Percentiles rank a stretch among this genome's conserved stretches.
phyloP scores from a whole-genome alignment of 768 basidiomycete genomes.

The Hydnomerulius pinastri region DNA sequence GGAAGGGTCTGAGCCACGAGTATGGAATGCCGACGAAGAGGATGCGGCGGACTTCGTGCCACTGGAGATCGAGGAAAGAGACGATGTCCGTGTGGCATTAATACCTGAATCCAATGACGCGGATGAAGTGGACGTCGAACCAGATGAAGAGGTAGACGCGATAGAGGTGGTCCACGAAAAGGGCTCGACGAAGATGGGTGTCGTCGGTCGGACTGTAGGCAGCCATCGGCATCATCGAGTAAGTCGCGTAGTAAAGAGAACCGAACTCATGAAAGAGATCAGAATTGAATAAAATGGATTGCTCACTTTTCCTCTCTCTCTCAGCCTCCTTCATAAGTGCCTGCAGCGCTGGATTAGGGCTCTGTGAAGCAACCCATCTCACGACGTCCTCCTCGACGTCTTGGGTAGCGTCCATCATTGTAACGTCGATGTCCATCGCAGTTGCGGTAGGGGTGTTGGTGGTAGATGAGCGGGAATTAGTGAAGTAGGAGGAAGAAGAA shows the following conservation, averaged over 20 bases:
- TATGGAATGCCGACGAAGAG: not conserved
- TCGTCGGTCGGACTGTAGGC: conserved; percentile 18
- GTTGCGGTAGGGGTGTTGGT: not conserved
- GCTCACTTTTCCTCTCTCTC: conserved; percentile 25
- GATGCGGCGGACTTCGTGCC: conserved; percentile 2
- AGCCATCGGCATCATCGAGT: not conserved
- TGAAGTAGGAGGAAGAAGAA: not conserved
- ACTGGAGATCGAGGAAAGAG: conserved; percentile 7
- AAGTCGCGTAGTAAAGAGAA: not conserved
- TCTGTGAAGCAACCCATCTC: conserved; percentile 28
- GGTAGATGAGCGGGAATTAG: not conserved
- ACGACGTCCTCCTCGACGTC: conserved; percentile 19
- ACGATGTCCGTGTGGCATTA: conserved; percentile 2
- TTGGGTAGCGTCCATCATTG: conserved; percentile 16
- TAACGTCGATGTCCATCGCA: conserved; percentile 8
- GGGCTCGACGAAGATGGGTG: conserved; percentile 9
- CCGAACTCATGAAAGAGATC: not conserved
- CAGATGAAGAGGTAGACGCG: conserved; percentile 3
- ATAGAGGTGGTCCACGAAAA: conserved; percentile 17
- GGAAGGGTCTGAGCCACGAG: conserved; percentile 5
- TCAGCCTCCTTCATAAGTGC: conserved; percentile 30
- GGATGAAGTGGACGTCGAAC: conserved; percentile 1
- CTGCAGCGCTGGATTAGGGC: conserved; percentile 22
- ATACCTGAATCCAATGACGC: conserved; percentile 12
- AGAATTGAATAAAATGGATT: not conserved